phyloP scores from a whole-genome alignment of 192 early-diverging fungal genomes.

The Paraglomus occultum region DNA sequence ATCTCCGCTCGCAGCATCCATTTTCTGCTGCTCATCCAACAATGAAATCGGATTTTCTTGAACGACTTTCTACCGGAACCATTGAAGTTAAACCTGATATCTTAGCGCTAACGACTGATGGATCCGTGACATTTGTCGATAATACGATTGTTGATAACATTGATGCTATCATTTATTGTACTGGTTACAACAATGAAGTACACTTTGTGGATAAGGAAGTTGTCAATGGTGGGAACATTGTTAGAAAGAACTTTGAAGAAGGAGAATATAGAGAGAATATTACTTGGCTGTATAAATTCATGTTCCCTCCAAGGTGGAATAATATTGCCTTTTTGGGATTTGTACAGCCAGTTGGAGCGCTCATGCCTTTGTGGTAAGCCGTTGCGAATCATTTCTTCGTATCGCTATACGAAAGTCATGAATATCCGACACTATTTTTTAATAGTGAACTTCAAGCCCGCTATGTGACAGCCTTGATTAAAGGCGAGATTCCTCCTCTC shows the following conservation, averaged over 20 bases:
- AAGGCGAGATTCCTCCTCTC: conserved; percentile 34
- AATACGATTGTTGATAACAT: conserved; percentile 48
- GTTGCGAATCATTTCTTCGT: no score
- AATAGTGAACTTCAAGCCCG: conserved; percentile 53
- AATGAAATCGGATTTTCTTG: conserved; percentile 47
- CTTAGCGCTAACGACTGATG: conserved; percentile 36
- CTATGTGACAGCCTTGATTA: conserved; percentile 45
- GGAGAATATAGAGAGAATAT: conserved; percentile 42
- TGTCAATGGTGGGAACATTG: conserved; percentile 41
- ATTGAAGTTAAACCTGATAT: conserved; percentile 52
- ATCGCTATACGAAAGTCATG: no score
- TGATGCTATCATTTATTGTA: conserved; percentile 61
- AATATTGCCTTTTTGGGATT: conserved; percentile 63
- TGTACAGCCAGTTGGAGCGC: conserved; percentile 50
- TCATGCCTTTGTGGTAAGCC: conserved; percentile 45
- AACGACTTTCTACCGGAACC: conserved; percentile 54
- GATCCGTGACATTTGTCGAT: conserved; percentile 55
- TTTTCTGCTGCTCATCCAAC: conserved; percentile 45
- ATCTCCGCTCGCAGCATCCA: conserved; percentile 41
- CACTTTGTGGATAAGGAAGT: conserved; percentile 47
- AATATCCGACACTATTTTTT: no score
- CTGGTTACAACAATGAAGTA: conserved; percentile 56
- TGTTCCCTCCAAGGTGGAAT: conserved; percentile 47
- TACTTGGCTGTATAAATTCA: conserved; percentile 56
- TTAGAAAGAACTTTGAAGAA: conserved; percentile 31